phyloP scores from a whole-genome alignment of 2,329 filamentous ascomycete species.

The Curvularia eragrostidis region DNA sequence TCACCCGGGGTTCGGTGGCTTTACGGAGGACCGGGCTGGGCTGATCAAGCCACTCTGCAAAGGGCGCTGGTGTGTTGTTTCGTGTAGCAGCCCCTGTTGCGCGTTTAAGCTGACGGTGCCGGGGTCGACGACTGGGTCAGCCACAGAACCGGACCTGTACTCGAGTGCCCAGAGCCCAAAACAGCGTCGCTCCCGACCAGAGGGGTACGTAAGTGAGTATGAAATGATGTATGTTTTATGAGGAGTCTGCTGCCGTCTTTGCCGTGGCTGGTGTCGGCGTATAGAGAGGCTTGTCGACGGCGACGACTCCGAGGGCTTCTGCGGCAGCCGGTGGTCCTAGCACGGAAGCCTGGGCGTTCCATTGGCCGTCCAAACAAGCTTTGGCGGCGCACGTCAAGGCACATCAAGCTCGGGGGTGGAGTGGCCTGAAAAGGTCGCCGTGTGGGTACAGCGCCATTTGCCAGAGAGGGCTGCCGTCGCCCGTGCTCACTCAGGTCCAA shows the following conservation, averaged over 20 bases:
- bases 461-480: neutral
- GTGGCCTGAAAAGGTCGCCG: neutral
- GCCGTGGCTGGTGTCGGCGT: neutral
- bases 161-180: neutral
- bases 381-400: conserved; percentile 6
- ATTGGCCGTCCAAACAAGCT: conserved; percentile 9
- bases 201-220: neutral
- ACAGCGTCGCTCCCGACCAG: neutral
- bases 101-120: neutral
- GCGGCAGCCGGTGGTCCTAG: neutral
- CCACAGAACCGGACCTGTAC: neutral
- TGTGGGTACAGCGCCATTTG: neutral
- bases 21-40: conserved; percentile 1
- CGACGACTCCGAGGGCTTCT: neutral
- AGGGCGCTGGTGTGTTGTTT: neutral
- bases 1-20: conserved; percentile 3
- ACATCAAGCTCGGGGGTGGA: conserved; percentile 4
- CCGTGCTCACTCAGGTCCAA: neutral
- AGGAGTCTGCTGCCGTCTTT: neutral
- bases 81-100: conserved; percentile 1
- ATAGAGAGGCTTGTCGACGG: neutral
- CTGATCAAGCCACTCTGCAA: neutral
- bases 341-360: neutral
- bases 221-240: too few species aligned
- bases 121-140: neutral